Base-by-base conservation (phyloP, 106 monocot species). In the Apostasia shenzhenica region DNA sequence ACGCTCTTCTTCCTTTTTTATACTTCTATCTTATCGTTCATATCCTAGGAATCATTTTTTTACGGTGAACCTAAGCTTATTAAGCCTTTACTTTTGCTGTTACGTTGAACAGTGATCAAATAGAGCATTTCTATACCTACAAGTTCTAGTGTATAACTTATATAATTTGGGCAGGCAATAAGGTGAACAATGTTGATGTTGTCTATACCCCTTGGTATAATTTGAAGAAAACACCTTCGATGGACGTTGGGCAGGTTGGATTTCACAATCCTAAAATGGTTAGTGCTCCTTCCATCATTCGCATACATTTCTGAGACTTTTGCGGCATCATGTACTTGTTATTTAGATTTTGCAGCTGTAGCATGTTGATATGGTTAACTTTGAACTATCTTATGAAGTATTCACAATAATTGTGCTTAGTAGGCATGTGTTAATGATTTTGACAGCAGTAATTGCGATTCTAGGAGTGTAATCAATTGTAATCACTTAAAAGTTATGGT, bases 201-300 rank as follows among this genome's bases (percentile, higher is more conserved):
- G 89, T 97, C 50, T 97, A 97, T 70, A 92, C 92, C 4, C 95
- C 95, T 65, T 97, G 95, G 95, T 86, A 79, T 67, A 95, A 95
- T 72, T 80, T 95, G 82, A 95, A 92, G 84, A 95, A 95, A 71
- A 89, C 88, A 66, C 81, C 91, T 76, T 91, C 95, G 0, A 95
- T 95, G 95, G 95, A 95, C 82, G 91, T 95, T 69, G 95, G 95
- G 26, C 95, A 95, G 89, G 95, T 95, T 83, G 95, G 95, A 40
- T 95, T 95, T 79, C 89, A 86, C 78, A 92, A 95, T 74, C 52
- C 95, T 54, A 92, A 92, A 61, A 88, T 95, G 95, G 95, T 92
- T 60, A 80, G 68, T 49, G 9, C 14, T 61, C 11, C 63, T 48
- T 54, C n/a, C 26, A 6, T 67, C 14, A 41, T 6, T 52, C 13